These are phyloP conservation scores for Epichloe baconii DNA, from an alignment of 2,329 filamentous ascomycete species.

Conservation along the genomic window DNA sequence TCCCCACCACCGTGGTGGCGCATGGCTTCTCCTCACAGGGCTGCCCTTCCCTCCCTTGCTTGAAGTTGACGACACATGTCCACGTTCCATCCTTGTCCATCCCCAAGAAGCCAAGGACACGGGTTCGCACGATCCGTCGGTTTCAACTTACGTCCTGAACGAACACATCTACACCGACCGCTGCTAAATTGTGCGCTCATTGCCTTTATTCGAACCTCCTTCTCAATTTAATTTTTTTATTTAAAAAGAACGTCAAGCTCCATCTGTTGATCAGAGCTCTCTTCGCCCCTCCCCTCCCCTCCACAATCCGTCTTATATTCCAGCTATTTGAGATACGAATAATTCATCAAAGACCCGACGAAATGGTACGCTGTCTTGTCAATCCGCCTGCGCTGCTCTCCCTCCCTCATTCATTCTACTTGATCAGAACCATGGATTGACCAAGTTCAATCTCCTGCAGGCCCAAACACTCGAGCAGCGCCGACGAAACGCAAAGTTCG, in stretches of 20 bases:
- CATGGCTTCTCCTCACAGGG: neutral
- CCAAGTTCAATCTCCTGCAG: slow-evolving; percentile 25
- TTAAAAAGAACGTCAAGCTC: neutral
- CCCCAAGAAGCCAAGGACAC: slow-evolving; percentile 1
- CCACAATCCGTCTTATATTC: neutral
- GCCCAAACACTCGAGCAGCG: slow-evolving; percentile 78
- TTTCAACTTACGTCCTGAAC: neutral
- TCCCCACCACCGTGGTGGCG: neutral
- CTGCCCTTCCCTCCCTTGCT: neutral
- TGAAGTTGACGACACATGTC: slow-evolving; percentile 19
- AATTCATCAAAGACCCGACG: neutral
- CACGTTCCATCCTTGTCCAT: neutral
- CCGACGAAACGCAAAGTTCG: slow-evolving; percentile 67
- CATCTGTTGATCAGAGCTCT: neutral
- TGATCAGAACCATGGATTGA: neutral
- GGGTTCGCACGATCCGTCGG: neutral
- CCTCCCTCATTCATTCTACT: neutral
- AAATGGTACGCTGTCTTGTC: neutral
- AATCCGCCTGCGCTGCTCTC: too few species aligned
- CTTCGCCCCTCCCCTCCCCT: neutral
- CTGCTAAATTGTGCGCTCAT: neutral
- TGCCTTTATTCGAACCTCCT: neutral
- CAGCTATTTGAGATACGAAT: neutral
- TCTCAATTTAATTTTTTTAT: neutral
- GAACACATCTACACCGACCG: neutral